Evolutionary conservation across 192 early-diverging fungal species (phyloP), one percentile per base, ranked within the genome.

Genomic region (Entrophospora sp.): DNA sequence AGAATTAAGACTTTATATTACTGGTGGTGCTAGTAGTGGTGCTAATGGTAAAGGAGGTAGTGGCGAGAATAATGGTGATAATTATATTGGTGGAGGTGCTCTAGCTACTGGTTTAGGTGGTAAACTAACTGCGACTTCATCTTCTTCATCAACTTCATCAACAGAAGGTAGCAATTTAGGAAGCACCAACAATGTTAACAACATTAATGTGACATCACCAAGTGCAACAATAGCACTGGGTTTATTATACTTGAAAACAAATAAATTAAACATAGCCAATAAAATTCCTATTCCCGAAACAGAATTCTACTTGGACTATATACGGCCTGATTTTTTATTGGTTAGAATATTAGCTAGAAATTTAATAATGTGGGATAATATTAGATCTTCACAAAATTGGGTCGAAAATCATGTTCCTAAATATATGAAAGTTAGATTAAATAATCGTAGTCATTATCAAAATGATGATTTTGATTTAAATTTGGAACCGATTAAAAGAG

Each of bases 171-270:
- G 30, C 22, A 13, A 30, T 43, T 4, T 9, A 25, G 24, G 8
- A 16, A 18, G 7, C 18, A 46, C 59, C 20, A 62, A 24, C 37
- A 61, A 51, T 36, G 40, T 58, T 18, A 66, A 71, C 36, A 78
- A 79, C n/a, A 49, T 83, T 16, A 81, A 82, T 36, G 52, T 81
- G 5, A 80, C 82, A 1, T 75, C 82, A 7, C 71, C 77, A 13
- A 85, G 87, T n/a, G 83, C 90, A 0, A 83, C 84, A 8, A 82
- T 94, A 25, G 95, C 95, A 0, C 71, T 97, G 16, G 92, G 85
- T 0, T 74, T 97, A 20, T 86, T 89, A 69, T 95, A 86, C 64
- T 74, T 97, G 36, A 91, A 89, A 40, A 89, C 92, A 16, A 83
- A 88, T 69, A 85, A 93, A 62, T 30, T 44, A 5, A 60, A 71